Evolutionary conservation across 768 basidiomycete species (phyloP).

Genomic region (Lactifluus piperatus): DNA sequence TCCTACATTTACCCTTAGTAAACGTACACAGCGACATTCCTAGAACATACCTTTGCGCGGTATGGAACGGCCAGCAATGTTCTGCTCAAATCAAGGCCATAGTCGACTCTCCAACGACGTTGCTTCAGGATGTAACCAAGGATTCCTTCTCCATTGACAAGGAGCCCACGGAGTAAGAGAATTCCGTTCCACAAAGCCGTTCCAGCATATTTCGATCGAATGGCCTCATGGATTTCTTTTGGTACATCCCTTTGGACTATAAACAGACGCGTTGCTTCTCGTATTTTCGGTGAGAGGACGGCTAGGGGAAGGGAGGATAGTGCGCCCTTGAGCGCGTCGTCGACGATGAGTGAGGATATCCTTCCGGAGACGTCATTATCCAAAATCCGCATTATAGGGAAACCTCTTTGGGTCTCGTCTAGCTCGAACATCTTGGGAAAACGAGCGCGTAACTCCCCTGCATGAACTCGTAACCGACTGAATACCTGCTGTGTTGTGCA

Average conservation of each 20-base stretch:
- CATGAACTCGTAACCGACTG: too few species aligned
- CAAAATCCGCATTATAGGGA: constrained; percentile 2
- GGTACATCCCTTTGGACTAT: neutral
- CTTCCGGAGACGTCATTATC: neutral
- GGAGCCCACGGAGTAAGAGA: too few species aligned
- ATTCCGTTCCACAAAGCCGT: too few species aligned
- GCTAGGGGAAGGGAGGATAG: neutral
- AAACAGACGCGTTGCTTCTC: too few species aligned
- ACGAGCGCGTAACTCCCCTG: neutral
- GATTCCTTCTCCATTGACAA: too few species aligned
- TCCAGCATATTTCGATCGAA: neutral
- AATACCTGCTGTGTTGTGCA: constrained; percentile 40
- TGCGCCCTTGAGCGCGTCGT: too few species aligned
- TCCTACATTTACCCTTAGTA: constrained; percentile 26
- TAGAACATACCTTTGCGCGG: constrained; percentile 29
- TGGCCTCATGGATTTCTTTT: neutral
- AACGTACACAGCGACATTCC: neutral
- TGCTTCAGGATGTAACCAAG: too few species aligned
- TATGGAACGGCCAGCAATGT: constrained; percentile 44
- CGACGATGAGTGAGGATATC: too few species aligned
- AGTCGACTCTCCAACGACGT: too few species aligned
- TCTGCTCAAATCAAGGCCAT: constrained; percentile 36
- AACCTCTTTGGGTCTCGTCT: neutral
- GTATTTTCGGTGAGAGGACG: neutral
- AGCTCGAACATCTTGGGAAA: neutral